phyloP scores from a whole-genome alignment of 768 basidiomycete species.

The Hericium rajendrae region DNA sequence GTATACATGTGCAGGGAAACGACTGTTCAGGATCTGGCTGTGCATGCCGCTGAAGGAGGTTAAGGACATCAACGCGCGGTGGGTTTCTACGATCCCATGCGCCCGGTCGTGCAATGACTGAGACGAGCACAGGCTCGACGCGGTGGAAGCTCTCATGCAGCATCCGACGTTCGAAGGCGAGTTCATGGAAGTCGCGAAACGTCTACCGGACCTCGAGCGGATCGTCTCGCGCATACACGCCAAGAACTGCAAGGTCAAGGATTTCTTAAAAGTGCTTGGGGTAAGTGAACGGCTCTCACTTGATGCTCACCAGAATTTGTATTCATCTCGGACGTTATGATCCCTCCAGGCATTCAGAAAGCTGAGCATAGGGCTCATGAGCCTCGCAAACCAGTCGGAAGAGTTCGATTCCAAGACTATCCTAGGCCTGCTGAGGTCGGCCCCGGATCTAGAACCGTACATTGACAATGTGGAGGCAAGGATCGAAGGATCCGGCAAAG shows the following conservation, averaged over 20 bases:
- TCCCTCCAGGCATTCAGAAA: slow-evolving; percentile 57
- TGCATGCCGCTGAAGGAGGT: slow-evolving; percentile 83
- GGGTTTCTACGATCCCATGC: slow-evolving; percentile 6
- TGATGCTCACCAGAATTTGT: background rate
- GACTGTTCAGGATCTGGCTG: slow-evolving; percentile 94
- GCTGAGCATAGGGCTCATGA: slow-evolving; percentile 56
- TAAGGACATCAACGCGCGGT: slow-evolving; percentile 84
- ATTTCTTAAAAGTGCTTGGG: slow-evolving; percentile 76
- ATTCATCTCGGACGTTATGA: background rate
- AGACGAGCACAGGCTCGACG: slow-evolving; percentile 62
- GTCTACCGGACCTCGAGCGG: slow-evolving; percentile 86
- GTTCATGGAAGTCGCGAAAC: slow-evolving; percentile 70
- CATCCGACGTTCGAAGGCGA: slow-evolving; percentile 68
- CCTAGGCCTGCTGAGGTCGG: slow-evolving; percentile 61
- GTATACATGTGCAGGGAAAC: slow-evolving; percentile 45
- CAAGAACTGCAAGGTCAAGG: slow-evolving; percentile 76
- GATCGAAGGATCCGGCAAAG: slow-evolving; percentile 58
- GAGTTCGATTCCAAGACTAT: slow-evolving; percentile 73
- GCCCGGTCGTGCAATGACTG: background rate
- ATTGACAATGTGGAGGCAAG: slow-evolving; percentile 65
- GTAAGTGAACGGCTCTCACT: slow-evolving; percentile 30
- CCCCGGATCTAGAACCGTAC: slow-evolving; percentile 69
- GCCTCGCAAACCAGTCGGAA: slow-evolving; percentile 56
- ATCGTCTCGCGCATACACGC: slow-evolving; percentile 94
- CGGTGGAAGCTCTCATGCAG: slow-evolving; percentile 83